Base-by-base conservation (phyloP, 2,329 filamentous ascomycete species). In the Lachnellula hyalina region DNA sequence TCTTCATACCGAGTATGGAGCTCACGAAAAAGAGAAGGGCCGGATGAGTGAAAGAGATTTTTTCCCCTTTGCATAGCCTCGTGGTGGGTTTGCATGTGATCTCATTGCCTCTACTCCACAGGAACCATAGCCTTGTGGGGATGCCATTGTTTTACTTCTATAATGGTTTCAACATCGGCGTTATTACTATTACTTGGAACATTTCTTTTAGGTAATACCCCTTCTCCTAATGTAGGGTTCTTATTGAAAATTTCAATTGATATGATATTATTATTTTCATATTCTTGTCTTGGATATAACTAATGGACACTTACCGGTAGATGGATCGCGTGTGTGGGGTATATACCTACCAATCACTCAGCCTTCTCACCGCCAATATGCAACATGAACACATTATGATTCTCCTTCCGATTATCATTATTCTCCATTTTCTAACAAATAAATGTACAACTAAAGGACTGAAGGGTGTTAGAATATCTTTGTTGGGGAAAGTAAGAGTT, bases 11-110 rank as follows among this genome's bases (percentile, higher is more conserved):
- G 36, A 28, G 9, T 52, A 36, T 48, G 47, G 47, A 38, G 46
- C 47, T 42, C 38, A 34, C 28, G 41, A 49, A 25, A 35, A 44
- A 41, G 32, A 54, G 45, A 50, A 54, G 52, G 52, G 47, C 52
- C 52, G 52, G 38, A 32, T 54, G 12, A 40, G 17, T n/a, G 25
- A 23, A 17, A 32, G 40, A 6, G 35, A 34, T 34, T 47, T 46
- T 17, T 6, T 19, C 1, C 4, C 3, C 5, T n/a, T 11, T 38
- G n/a, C 38, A 50, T 19, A 54, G 52, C 47, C 52, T 54, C 36
- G 47, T 42, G 9, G n/a, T 38, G 15, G 36, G 36, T 46, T 49
- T 45, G 52, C 44, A 46, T 25, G 44, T 25, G 35, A 36, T 34
- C 35, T 52, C 35, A 38, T n/a, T 32, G 28, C 45, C 44, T 23